Conservation (phyloP, 306 rosid species). For the Carpinus viminea region DNA sequence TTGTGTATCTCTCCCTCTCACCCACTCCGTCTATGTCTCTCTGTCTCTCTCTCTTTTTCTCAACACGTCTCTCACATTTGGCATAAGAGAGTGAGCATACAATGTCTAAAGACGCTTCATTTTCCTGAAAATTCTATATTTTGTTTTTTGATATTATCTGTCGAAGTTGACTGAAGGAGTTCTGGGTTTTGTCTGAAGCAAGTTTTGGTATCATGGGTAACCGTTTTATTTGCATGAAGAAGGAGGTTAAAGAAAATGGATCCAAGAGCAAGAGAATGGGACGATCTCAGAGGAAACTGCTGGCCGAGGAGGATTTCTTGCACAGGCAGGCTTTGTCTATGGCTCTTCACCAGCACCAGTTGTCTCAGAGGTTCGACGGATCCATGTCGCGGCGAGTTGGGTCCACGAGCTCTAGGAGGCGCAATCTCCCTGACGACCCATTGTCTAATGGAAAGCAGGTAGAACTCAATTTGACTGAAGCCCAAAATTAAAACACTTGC, state of each 20-base stretch:
- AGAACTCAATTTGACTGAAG: background rate
- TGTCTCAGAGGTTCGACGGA: conserved; percentile 95
- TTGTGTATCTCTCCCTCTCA: background rate
- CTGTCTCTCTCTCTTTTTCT: too few relatives aligned
- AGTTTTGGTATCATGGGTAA: conserved; percentile 63
- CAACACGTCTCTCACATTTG: background rate
- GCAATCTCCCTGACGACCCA: conserved; percentile 54
- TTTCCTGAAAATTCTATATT: conserved; percentile 17
- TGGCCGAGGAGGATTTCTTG: conserved; percentile 77
- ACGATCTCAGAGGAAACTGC: conserved; percentile 85
- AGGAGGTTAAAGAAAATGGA: conserved; percentile 73
- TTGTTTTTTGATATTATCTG: conserved; percentile 3
- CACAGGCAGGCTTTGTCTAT: conserved; percentile 89
- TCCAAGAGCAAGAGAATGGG: conserved; percentile 84
- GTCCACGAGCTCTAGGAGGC: conserved; percentile 82
- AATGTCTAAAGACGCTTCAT: background rate
- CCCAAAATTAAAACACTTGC: background rate
- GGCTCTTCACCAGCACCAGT: conserved; percentile 91
- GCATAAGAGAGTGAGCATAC: background rate
- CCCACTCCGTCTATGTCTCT: background rate
- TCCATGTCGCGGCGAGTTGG: conserved; percentile 94
- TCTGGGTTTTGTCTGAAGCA: conserved; percentile 15
- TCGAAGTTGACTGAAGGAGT: background rate
- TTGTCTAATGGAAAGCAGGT: conserved; percentile 68
- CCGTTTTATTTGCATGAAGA: conserved; percentile 87